Evolutionary conservation across 2,329 filamentous ascomycete genomes (phyloP), one percentile per base, ranked within the genome.

Genomic region (Aspergillus brasiliensis): DNA sequence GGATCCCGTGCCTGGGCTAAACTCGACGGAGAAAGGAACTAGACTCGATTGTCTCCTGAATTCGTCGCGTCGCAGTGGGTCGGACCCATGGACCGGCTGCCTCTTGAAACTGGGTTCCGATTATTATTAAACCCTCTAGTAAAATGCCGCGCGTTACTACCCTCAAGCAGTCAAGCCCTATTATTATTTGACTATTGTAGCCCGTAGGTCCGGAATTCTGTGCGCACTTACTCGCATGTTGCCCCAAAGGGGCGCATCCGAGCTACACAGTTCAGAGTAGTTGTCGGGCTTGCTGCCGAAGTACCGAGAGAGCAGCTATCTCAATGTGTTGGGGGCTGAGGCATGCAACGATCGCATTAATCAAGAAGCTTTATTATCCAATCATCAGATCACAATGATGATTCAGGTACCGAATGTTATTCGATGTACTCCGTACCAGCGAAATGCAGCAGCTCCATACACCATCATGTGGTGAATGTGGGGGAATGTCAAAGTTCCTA

Each of bases 21-120:
- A 55, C 52, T 46, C 37, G 40, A 54, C 8, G 28, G 37, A 54
- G 51, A 28, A 54, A 54, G 38, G 15, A 31, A 44, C 51, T 54
- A 54, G 51, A 25, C 51, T 42, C 37, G 23, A 55, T 46, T 44
- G 42, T 49, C 52, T 55, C 52, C 52, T 55, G 52, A 55, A 55
- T 55, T 34, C 42, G 52, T 55, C 52, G 52, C 52, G 52, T 55
- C 34, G 52, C 38, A 46, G 52, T 55, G 52, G 52, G 38, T 46
- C 52, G 25, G 52, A 55, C 52, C 52, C 52, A 55, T 55, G 52
- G 31, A 17, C 52, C 42, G 52, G 40, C 52, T 55, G 52, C 52
- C 52, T 55, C 17, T 31, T 55, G 52, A 55, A 54, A 37, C 27
- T 46, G 17, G 11, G 28, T 11, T 44, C 25, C 52, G 23, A 55